These are phyloP conservation scores for Tympanopsis confertula DNA, from an alignment of 2,329 filamentous ascomycete genomes.

Conservation along the genomic window DNA sequence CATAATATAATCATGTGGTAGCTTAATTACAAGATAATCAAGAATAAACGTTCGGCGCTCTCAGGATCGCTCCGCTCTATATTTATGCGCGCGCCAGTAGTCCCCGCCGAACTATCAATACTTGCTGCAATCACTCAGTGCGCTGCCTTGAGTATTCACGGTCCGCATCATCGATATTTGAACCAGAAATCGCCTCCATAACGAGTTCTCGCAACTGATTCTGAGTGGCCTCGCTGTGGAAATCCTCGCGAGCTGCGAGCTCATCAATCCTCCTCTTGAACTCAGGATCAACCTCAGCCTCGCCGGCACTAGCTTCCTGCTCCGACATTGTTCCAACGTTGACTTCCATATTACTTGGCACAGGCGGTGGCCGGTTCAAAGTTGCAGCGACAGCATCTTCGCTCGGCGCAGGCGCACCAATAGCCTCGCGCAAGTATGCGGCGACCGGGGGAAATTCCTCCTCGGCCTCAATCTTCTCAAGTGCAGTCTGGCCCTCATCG, in stretches of 20 bases:
- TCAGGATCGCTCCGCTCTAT: too few relatives aligned
- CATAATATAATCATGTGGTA: too few relatives aligned
- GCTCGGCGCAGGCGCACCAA: slow-evolving; percentile 10
- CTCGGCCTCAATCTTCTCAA: slow-evolving; percentile 69
- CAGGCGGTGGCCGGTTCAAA: slow-evolving; percentile 3
- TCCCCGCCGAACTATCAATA: too few relatives aligned
- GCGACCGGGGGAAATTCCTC: slow-evolving; percentile 67
- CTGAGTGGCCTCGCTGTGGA: slow-evolving; percentile 71
- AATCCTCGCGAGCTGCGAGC: slow-evolving; percentile 72
- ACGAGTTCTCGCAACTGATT: slow-evolving; percentile 67
- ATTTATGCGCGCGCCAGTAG: too few relatives aligned
- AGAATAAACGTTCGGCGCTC: too few relatives aligned
- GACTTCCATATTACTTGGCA: slow-evolving; percentile 68
- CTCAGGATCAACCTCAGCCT: slow-evolving; percentile 60
- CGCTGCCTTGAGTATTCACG: too few relatives aligned
- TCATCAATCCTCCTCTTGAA: slow-evolving; percentile 81
- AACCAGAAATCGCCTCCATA: slow-evolving; percentile 64
- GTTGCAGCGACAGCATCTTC: slow-evolving; percentile 18
- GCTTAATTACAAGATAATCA: too few relatives aligned
- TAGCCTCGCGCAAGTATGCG: slow-evolving; percentile 46
- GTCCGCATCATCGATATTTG: slow-evolving; percentile 44
- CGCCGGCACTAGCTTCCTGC: slow-evolving; percentile 35
- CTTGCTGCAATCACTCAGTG: too few relatives aligned
- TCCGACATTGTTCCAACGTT: slow-evolving; percentile 66
- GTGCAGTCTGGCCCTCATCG: slow-evolving; percentile 66